Base-by-base conservation (phyloP, 2,329 filamentous ascomycete species). In the Orbilia blumenaviensis region DNA sequence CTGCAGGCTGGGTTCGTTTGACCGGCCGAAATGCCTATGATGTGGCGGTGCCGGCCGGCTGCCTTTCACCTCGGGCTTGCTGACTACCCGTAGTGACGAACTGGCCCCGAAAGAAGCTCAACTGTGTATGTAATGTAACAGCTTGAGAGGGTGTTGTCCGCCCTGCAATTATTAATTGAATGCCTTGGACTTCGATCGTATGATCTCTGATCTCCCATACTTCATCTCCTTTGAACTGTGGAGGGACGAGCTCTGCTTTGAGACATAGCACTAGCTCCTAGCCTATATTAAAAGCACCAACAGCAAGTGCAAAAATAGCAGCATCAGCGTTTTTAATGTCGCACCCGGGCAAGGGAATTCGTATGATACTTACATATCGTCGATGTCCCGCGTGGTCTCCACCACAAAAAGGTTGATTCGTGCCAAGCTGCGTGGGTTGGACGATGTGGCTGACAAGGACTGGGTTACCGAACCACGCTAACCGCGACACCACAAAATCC, bases 291-390 rank as follows among this genome's bases (percentile, higher is more conserved):
- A 29, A n/a, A 46, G 42, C 18, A 34, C 5, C 29, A 48, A 23
- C 44, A 56, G 32, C 52, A 38, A 18, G 38, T 32, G 61, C 61
- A 66, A 67, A 75, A 67, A 63, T 75, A 75, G 56, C 42, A 75
- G 56, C 52, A 75, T 75, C 63, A 68, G 71, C 63, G 38, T 56
- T 61, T 64, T 62, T 63, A 66, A 74, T 74, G 69, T 74, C 69
- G 69, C 61, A 74, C 34, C 62, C 61, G 12, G 41, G 18, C 46
- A 36, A 48, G 48, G 44, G 56, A 52, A 63, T 68, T 68, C 64
- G 71, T 68, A 75, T 68, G 71, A 75, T 75, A 68, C 71, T 56
- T 67, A 68, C 71, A 75, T 66, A 56, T 62, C 34, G 62, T 66
- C 69, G 69, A 74, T 74, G 46, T 54, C 69, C 71, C 63, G 71